Conservation (phyloP, 768 basidiomycete genomes). For the Psilocybe cyanescens region DNA sequence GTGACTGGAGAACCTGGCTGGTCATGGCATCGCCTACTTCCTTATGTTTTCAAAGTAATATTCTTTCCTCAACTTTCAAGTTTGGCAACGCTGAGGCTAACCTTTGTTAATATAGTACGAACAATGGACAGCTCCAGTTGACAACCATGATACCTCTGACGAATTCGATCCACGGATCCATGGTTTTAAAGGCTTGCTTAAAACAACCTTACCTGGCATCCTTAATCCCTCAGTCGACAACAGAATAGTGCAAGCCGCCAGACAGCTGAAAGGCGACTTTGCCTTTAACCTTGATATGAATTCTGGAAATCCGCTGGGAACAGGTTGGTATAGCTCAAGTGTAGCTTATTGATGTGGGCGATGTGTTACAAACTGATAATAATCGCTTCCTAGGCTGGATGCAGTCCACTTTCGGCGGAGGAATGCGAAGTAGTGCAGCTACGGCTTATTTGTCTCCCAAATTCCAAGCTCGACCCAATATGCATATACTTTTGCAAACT, state of each 20-base stretch:
- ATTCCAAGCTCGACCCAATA: constrained; percentile 28
- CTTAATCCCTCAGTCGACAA: constrained; percentile 27
- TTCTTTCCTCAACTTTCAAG: background rate
- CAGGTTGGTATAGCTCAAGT: constrained; percentile 25
- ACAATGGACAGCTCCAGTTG: constrained; percentile 26
- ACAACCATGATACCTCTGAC: constrained; percentile 30
- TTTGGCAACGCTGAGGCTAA: constrained; percentile 17
- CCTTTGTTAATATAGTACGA: constrained; percentile 26
- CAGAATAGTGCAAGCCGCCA: constrained; percentile 34
- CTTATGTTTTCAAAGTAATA: constrained; percentile 18
- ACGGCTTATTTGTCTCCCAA: constrained; percentile 30
- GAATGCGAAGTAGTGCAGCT: constrained; percentile 33
- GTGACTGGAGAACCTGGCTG: constrained; percentile 53
- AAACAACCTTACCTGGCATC: constrained; percentile 31
- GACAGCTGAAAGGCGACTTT: constrained; percentile 30
- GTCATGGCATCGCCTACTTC: constrained; percentile 38
- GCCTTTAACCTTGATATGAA: constrained; percentile 34
- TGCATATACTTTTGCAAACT: constrained; percentile 34
- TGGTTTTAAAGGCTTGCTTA: constrained; percentile 15
- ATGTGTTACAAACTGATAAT: constrained; percentile 16
- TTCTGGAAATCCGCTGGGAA: constrained; percentile 31
- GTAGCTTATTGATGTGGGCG: background rate
- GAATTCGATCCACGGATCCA: constrained; percentile 31
- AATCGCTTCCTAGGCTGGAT: constrained; percentile 25
- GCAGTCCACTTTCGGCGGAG: constrained; percentile 30